Percentiles rank a stretch among this genome's conserved stretches.
Evolutionary conservation across 345 rosid genomes (phyloP).

Genomic region (Diplotaxis tenuifolia): DNA sequence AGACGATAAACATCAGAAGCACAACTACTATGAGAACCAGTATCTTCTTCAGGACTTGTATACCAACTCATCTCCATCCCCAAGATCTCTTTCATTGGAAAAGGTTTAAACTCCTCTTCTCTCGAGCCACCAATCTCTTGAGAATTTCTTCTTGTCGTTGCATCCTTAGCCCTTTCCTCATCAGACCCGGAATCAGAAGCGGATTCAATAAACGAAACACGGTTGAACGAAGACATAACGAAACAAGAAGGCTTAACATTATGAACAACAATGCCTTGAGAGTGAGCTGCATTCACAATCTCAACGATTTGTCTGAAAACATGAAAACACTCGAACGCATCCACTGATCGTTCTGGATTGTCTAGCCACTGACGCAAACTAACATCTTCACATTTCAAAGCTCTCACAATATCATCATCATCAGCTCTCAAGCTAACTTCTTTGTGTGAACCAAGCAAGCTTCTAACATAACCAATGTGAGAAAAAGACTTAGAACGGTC

Average conservation of each 20-base stretch:
- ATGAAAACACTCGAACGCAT: constrained; percentile 82
- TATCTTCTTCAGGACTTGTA: constrained; percentile 78
- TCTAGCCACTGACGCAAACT: constrained; percentile 98
- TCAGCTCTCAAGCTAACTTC: constrained; percentile 46
- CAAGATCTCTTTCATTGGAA: constrained; percentile 88
- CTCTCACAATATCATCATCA: constrained; percentile 44
- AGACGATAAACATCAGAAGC: constrained; percentile 86
- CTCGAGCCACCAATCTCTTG: constrained; percentile 28
- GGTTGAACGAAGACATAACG: constrained; percentile 86
- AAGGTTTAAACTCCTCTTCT: constrained; percentile 55
- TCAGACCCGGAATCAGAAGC: constrained; percentile 97
- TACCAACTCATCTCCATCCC: constrained; percentile 88
- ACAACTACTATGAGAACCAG: constrained; percentile 60
- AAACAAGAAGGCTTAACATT: constrained; percentile 97
- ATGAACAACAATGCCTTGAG: constrained; percentile 86
- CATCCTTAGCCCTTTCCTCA: too few relatives aligned
- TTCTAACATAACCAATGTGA: constrained; percentile 50
- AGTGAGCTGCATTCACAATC: constrained; percentile 81
- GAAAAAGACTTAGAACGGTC: constrained; percentile 45
- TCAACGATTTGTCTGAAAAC: constrained; percentile 89
- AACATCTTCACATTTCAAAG: constrained; percentile 57
- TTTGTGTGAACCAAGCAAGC: constrained; percentile 47
- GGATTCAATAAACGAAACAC: constrained; percentile 89
- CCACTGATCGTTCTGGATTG: constrained; percentile 66
- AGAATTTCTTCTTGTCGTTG: too few relatives aligned